These are phyloP conservation scores for Pleochaeta shiraiana DNA, from an alignment of 2,329 filamentous ascomycete species.

Conservation along the genomic window DNA sequence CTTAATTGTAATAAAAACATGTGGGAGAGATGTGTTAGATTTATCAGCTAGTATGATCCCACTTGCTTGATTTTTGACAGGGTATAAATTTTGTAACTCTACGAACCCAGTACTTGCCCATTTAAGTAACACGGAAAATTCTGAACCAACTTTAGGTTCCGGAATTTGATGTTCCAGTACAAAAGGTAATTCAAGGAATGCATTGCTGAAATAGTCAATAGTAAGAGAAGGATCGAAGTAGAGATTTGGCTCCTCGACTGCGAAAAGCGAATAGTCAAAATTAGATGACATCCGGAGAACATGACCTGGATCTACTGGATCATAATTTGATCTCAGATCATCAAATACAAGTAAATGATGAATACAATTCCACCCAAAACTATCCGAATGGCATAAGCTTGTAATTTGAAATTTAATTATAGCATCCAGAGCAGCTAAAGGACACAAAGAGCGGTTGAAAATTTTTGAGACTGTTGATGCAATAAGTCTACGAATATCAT, in stretches of 20 bases:
- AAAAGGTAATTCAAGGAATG: background rate
- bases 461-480: background rate
- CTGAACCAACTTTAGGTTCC: background rate
- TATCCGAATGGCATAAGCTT: background rate
- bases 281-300: background rate
- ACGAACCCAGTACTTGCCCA: background rate
- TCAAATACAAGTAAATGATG: background rate
- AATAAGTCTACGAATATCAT: background rate
- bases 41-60: background rate
- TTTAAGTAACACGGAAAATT: background rate
- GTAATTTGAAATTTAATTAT: constrained; percentile 3
- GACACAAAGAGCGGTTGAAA: background rate
- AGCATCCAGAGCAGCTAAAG: background rate
- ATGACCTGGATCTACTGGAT: background rate
- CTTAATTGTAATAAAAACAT: background rate
- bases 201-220: background rate
- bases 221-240: background rate
- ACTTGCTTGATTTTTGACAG: background rate
- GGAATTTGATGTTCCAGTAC: background rate
- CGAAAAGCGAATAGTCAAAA: constrained; percentile 2
- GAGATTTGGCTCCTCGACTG: constrained; percentile 5
- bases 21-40: background rate
- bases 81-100: background rate
- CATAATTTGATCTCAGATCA: background rate
- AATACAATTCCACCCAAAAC: background rate